Percentiles rank a stretch among this genome's conserved stretches.
These are phyloP conservation scores for Nakazawaea pomicola DNA, from an alignment of 805 yeast species.

Conservation along the genomic window DNA sequence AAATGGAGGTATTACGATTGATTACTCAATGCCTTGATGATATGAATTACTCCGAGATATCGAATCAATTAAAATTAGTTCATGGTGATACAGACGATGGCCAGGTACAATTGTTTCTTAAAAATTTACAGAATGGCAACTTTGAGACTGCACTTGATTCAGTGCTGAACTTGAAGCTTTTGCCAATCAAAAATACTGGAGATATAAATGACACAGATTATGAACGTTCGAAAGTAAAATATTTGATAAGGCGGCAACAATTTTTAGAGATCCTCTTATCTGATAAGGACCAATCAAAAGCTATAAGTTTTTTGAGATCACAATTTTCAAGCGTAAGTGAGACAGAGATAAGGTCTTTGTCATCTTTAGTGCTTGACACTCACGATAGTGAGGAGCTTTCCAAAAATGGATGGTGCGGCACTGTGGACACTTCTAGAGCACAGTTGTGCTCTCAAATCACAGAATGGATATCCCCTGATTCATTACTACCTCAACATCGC, in stretches of 20 bases:
- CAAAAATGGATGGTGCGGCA: conserved; percentile 26
- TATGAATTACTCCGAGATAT: conserved; percentile 39
- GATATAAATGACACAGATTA: conserved; percentile 1
- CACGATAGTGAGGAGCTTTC: conserved; percentile 23
- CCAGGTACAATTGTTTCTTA: conserved; percentile 32
- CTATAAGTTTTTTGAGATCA: conserved; percentile 33
- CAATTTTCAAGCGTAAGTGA: conserved; percentile 22
- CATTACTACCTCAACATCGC: conserved; percentile 48
- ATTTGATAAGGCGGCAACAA: conserved; percentile 33
- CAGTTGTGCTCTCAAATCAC: conserved; percentile 37
- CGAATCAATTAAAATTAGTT: conserved; percentile 30
- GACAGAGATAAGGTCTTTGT: conserved; percentile 13
- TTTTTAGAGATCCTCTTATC: conserved; percentile 36
- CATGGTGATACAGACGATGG: conserved; percentile 6
- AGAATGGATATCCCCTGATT: conserved; percentile 43
- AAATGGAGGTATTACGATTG: conserved; percentile 19
- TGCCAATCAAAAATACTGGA: conserved; percentile 1
- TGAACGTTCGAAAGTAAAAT: conserved; percentile 17
- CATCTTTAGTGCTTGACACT: conserved; percentile 22
- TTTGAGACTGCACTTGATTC: conserved; percentile 33
- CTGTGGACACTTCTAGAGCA: conserved; percentile 31
- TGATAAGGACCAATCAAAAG: conserved; percentile 24
- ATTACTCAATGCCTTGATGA: conserved; percentile 46
- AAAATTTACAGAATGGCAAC: conserved; percentile 33
- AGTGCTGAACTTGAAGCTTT: conserved; percentile 15